Evolutionary conservation across 805 yeast species (phyloP).

Genomic region (Candida rishiriensis): DNA sequence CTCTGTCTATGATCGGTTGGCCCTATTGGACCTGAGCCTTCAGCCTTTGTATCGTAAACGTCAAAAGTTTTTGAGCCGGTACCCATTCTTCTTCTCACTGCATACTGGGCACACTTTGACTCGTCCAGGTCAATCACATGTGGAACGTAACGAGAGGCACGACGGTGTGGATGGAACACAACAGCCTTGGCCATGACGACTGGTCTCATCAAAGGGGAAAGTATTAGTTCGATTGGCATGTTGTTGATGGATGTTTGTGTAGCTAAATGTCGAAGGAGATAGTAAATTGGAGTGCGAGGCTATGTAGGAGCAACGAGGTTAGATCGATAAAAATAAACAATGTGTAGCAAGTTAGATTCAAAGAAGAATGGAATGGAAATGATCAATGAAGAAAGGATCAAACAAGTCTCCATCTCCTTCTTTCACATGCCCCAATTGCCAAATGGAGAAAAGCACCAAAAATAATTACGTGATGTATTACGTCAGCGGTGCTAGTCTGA

Average conservation of each 20-base stretch:
- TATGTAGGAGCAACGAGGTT: neutral
- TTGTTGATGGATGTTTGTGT: neutral
- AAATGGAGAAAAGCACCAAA: too few relatives aligned
- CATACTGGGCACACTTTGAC: conserved; percentile 35
- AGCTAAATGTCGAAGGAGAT: neutral
- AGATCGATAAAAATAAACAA: too few relatives aligned
- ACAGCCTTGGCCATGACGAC: conserved; percentile 51
- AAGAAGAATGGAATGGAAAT: too few relatives aligned
- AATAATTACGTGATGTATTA: neutral
- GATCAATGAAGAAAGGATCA: too few relatives aligned
- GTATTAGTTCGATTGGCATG: conserved; percentile 58
- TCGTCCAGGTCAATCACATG: conserved; percentile 42
- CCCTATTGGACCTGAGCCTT: conserved; percentile 34
- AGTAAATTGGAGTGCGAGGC: neutral
- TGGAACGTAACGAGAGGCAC: conserved; percentile 53
- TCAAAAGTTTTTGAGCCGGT: conserved; percentile 55
- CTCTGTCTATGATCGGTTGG: conserved; percentile 40
- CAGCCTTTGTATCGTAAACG: conserved; percentile 44
- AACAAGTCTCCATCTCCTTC: too few relatives aligned
- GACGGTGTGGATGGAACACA: conserved; percentile 51
- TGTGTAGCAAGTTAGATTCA: too few relatives aligned
- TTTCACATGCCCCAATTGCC: too few relatives aligned
- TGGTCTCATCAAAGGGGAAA: conserved; percentile 59
- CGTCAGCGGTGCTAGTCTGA: neutral
- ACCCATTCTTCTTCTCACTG: conserved; percentile 53